Evolutionary conservation across 805 yeast genomes (phyloP).

Genomic region (baker's yeast (Saccharomyces cerevisiae)): DNA sequence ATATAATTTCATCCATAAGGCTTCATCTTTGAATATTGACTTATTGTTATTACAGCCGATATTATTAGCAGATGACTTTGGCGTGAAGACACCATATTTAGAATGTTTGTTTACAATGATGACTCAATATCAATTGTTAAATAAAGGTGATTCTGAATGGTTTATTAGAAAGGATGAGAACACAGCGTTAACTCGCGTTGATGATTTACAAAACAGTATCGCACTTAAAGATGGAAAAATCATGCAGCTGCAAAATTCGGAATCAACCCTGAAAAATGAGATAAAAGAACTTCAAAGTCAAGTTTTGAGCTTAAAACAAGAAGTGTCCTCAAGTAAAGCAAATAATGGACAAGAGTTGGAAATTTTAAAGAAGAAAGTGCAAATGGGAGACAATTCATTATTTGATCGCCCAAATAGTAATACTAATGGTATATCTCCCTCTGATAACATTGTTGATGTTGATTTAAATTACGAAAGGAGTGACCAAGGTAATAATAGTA

Average conservation of each 20-base stretch:
- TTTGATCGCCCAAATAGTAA: not conserved
- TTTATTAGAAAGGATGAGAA: slow-evolving; percentile 42
- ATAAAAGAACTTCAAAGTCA: not conserved
- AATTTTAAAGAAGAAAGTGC: not conserved
- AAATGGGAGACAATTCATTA: not conserved
- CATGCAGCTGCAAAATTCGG: not conserved
- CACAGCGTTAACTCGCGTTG: not conserved
- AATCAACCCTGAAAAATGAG: not conserved
- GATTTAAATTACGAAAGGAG: not conserved
- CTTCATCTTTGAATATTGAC: slow-evolving; percentile 49
- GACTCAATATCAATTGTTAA: slow-evolving; percentile 50
- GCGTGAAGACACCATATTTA: slow-evolving; percentile 78
- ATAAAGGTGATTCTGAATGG: slow-evolving; percentile 31
- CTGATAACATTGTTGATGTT: not conserved
- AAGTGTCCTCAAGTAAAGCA: not conserved
- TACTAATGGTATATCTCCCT: not conserved
- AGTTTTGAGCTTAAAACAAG: not conserved
- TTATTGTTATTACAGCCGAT: slow-evolving; percentile 76
- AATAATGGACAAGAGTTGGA: not conserved
- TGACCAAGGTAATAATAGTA: not conserved
- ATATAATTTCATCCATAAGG: slow-evolving; percentile 52
- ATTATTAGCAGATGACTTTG: slow-evolving; percentile 74
- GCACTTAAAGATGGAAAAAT: not conserved
- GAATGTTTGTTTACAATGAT: slow-evolving; percentile 76
- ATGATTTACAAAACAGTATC: not conserved